Evolutionary conservation across 768 basidiomycete species (phyloP).

Genomic region (Macrocybe gigantea): DNA sequence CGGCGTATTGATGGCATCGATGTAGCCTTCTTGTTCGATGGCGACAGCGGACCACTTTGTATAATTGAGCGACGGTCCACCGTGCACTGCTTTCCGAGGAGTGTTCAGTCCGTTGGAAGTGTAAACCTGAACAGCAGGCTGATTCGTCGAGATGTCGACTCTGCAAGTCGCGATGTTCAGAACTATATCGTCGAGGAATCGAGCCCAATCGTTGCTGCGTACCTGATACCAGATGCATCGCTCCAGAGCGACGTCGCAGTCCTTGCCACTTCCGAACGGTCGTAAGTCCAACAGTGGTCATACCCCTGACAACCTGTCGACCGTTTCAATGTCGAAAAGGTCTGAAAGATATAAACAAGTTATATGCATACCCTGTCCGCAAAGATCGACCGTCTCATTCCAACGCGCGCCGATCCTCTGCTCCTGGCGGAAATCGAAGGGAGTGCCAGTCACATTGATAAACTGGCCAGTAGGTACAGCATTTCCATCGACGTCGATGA

Average conservation of each 20-base stretch:
- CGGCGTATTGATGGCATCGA: constrained; percentile 46
- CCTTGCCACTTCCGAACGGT: constrained; percentile 20
- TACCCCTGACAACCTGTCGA: constrained; percentile 35
- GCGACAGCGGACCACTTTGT: constrained; percentile 34
- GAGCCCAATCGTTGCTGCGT: constrained; percentile 1
- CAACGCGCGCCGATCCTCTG: constrained; percentile 21
- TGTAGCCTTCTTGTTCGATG: constrained; percentile 37
- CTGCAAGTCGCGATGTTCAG: constrained; percentile 11
- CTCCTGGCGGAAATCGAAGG: constrained; percentile 33
- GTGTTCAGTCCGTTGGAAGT: constrained; percentile 11
- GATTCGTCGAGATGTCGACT: constrained; percentile 38
- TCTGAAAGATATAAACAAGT: not conserved
- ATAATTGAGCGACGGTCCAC: constrained; percentile 29
- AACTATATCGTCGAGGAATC: not conserved
- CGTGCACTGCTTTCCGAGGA: constrained; percentile 36
- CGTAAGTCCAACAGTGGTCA: constrained; percentile 43
- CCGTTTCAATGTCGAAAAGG: not conserved
- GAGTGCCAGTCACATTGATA: constrained; percentile 12
- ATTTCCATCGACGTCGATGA: constrained; percentile 25
- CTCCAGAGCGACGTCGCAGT: constrained; percentile 38
- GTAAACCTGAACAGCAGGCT: constrained; percentile 36
- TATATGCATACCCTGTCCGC: not conserved
- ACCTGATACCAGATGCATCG: constrained; percentile 40
- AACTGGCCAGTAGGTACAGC: constrained; percentile 25
- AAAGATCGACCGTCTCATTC: constrained; percentile 16